These are phyloP conservation scores for Alternaria ethzedia DNA, from an alignment of 2,329 filamentous ascomycete species.

Conservation along the genomic window DNA sequence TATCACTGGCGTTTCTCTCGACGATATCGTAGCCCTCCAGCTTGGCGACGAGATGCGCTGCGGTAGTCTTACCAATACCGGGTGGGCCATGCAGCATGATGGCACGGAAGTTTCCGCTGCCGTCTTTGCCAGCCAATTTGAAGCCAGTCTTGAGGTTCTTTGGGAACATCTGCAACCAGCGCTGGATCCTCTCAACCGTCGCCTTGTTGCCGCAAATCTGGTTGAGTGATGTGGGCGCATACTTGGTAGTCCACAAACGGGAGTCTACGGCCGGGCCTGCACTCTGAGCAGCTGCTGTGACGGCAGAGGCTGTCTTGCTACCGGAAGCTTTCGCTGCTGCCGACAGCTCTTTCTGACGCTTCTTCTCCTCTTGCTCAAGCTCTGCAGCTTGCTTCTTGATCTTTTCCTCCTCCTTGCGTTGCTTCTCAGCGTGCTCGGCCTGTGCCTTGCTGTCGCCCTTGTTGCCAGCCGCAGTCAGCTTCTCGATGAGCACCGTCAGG, in stretches of 20 bases:
- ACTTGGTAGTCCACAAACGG: constrained; percentile 87
- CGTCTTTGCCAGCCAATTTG: constrained; percentile 81
- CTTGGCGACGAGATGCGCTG: constrained; percentile 91
- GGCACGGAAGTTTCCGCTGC: constrained; percentile 81
- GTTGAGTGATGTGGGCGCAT: constrained; percentile 81
- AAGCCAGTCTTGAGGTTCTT: constrained; percentile 82
- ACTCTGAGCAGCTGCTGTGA: constrained; percentile 28
- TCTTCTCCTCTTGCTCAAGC: constrained; percentile 89
- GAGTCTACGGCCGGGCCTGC: constrained; percentile 37
- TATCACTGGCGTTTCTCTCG: constrained; percentile 95
- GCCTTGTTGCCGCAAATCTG: constrained; percentile 97
- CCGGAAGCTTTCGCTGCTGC: constrained; percentile 42
- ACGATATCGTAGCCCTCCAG: constrained; percentile 92
- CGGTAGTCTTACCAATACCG: constrained; percentile 96
- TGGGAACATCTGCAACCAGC: constrained; percentile 84
- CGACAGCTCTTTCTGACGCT: constrained; percentile 62
- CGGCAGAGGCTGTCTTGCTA: constrained; percentile 44
- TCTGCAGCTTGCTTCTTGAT: constrained; percentile 79
- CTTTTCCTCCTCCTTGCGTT: constrained; percentile 82
- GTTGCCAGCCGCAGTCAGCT: constrained; percentile 77
- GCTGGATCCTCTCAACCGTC: constrained; percentile 86
- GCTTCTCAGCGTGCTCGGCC: constrained; percentile 83
- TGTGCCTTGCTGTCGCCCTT: constrained; percentile 82
- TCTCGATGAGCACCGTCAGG: constrained; percentile 82
- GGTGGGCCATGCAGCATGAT: constrained; percentile 95